These are phyloP conservation scores for Hypoxylon rubiginosum DNA, from an alignment of 2,329 filamentous ascomycete genomes.

Conservation along the genomic window DNA sequence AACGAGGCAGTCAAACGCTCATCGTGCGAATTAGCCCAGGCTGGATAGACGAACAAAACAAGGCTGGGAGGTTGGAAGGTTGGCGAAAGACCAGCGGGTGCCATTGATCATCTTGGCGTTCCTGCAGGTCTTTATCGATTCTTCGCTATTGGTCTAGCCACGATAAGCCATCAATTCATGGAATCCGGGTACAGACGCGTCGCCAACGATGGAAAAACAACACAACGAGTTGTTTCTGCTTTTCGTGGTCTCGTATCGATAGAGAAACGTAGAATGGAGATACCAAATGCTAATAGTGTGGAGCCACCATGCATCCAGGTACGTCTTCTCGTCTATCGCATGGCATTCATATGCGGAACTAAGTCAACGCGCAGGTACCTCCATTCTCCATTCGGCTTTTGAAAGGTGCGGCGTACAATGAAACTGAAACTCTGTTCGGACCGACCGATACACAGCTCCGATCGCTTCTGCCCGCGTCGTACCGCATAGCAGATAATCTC, in stretches of 20 bases:
- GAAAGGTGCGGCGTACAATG: background rate
- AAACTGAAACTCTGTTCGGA: constrained; percentile 1
- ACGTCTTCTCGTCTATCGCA: constrained; percentile 1
- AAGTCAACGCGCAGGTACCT: constrained; percentile 5
- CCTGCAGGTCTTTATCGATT: constrained; percentile 7
- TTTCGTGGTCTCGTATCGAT: constrained; percentile 10
- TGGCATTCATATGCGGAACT: constrained; percentile 4
- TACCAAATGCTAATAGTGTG: constrained; percentile 1
- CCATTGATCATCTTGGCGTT: constrained; percentile 3
- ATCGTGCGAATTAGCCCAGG: no score
- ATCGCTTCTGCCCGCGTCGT: constrained; percentile 26
- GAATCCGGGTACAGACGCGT: constrained; percentile 1
- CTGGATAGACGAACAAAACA: no score
- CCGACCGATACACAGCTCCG: constrained; percentile 5
- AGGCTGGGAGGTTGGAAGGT: background rate
- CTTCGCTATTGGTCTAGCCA: constrained; percentile 7
- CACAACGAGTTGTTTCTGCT: constrained; percentile 1
- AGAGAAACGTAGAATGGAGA: constrained; percentile 8
- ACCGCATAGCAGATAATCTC: constrained; percentile 22
- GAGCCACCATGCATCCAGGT: constrained; percentile 7
- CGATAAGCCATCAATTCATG: background rate
- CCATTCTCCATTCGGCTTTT: constrained; percentile 16
- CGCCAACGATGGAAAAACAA: constrained; percentile 10
- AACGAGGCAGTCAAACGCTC: background rate
- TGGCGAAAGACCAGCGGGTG: background rate